These are phyloP conservation scores for Penicillium brevicompactum DNA, from an alignment of 2,329 filamentous ascomycete species.

Conservation along the genomic window DNA sequence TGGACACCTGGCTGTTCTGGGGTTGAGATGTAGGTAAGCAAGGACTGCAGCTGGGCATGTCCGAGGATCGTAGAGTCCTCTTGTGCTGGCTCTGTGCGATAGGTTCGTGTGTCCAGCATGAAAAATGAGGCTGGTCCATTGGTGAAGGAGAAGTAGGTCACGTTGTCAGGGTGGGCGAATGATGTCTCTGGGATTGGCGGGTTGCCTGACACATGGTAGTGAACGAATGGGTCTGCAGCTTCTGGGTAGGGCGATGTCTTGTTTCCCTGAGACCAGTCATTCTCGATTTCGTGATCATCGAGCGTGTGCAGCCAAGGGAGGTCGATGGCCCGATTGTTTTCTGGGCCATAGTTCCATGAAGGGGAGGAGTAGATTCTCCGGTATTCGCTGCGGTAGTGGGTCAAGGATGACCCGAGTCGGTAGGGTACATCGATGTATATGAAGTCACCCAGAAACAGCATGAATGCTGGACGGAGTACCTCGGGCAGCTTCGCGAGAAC, in stretches of 20 bases:
- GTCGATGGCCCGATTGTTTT: slow-evolving; percentile 61
- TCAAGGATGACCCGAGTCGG: slow-evolving; percentile 69
- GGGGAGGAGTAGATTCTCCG: slow-evolving; percentile 94
- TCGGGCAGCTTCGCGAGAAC: slow-evolving; percentile 71
- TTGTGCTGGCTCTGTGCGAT: slow-evolving; percentile 61
- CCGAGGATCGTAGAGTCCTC: slow-evolving; percentile 86
- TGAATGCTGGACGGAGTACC: slow-evolving; percentile 51
- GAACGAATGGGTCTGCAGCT: slow-evolving; percentile 79
- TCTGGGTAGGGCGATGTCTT: slow-evolving; percentile 76
- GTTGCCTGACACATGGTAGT: slow-evolving; percentile 85
- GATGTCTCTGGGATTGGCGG: slow-evolving; percentile 61
- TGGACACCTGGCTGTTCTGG: slow-evolving; percentile 75
- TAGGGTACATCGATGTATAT: slow-evolving; percentile 73
- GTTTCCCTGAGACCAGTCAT: slow-evolving; percentile 82
- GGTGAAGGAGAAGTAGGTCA: slow-evolving; percentile 85
- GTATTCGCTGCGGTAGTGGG: slow-evolving; percentile 88
- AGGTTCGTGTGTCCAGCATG: slow-evolving; percentile 87
- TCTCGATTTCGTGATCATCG: slow-evolving; percentile 94
- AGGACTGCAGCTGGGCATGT: slow-evolving; percentile 72
- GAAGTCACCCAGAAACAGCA: slow-evolving; percentile 60
- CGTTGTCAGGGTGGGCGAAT: slow-evolving; percentile 59
- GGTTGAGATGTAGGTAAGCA: slow-evolving; percentile 73
- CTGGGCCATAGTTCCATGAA: slow-evolving; percentile 69
- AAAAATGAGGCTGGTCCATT: slow-evolving; percentile 94
- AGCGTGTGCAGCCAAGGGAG: slow-evolving; percentile 98